Conservation (phyloP, 164 flowering plant species). For the Sedum album region DNA sequence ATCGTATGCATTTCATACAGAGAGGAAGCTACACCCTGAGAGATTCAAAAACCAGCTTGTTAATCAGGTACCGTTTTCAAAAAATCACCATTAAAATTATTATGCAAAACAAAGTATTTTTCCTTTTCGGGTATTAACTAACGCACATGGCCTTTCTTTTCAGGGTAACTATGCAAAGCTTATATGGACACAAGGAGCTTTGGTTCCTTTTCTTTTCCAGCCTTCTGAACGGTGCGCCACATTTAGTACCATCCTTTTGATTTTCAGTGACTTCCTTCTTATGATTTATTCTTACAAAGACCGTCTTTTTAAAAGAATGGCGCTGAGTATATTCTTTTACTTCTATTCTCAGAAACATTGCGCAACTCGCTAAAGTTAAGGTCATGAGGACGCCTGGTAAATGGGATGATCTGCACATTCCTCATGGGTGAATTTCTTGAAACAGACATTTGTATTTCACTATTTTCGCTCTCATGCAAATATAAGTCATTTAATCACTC, state of each 20-base stretch:
- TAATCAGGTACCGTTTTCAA: conserved; percentile 55
- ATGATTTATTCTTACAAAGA: neutral
- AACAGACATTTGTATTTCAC: neutral
- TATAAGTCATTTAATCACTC: neutral
- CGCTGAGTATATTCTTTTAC: neutral
- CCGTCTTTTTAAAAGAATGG: too few relatives aligned
- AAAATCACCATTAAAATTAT: neutral
- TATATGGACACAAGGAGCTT: conserved; percentile 42
- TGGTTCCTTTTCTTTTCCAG: conserved; percentile 30
- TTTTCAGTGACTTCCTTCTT: too few relatives aligned
- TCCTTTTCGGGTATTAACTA: neutral
- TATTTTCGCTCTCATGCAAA: neutral
- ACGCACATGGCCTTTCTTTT: neutral
- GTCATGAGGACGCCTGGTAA: conserved; percentile 51
- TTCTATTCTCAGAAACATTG: conserved; percentile 37
- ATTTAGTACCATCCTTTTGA: too few relatives aligned
- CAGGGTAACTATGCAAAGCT: conserved; percentile 40
- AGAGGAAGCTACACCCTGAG: conserved; percentile 82
- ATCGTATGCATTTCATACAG: conserved; percentile 90
- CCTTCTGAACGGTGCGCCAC: conserved; percentile 26
- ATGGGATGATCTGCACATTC: conserved; percentile 58
- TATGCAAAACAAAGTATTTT: neutral
- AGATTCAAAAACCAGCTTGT: conserved; percentile 69
- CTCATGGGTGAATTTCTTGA: conserved; percentile 30
- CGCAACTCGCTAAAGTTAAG: conserved; percentile 47